Conservation (phyloP, 1,139 yeast genomes). For the Magnusiomyces sp. region DNA sequence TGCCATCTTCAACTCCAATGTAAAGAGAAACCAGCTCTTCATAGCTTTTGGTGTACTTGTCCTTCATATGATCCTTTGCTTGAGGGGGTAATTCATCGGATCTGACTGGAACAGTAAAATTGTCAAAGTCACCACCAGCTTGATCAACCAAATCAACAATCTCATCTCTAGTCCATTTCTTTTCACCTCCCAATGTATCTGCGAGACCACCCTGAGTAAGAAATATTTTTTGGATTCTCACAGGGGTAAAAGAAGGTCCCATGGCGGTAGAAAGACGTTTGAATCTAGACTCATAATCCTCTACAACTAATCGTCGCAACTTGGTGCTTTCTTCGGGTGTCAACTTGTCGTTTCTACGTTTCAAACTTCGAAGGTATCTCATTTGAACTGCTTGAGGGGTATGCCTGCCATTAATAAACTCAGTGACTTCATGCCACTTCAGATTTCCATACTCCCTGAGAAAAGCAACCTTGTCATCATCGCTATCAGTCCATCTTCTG, state of each 20-base stretch:
- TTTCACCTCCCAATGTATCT: conserved; percentile 4
- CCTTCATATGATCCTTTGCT: conserved; percentile 13
- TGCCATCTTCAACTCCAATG: conserved; percentile 11
- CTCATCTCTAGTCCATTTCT: conserved; percentile 12
- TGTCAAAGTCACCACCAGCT: conserved; percentile 15
- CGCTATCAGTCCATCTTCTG: conserved; percentile 31
- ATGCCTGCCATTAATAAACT: conserved; percentile 30
- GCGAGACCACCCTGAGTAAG: conserved; percentile 11
- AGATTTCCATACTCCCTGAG: conserved; percentile 32
- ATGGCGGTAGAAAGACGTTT: conserved; percentile 28
- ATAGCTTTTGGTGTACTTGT: conserved; percentile 2
- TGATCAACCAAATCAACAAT: conserved; percentile 11
- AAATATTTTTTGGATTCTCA: conserved; percentile 12
- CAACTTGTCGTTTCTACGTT: conserved; percentile 31
- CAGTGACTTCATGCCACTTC: conserved; percentile 36
- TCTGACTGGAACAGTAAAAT: conserved; percentile 9
- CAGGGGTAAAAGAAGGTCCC: conserved; percentile 24
- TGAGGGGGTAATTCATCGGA: conserved; percentile 10
- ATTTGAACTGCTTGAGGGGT: conserved; percentile 22
- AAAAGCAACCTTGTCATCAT: conserved; percentile 33
- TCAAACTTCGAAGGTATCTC: conserved; percentile 37
- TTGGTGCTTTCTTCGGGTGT: conserved; percentile 29
- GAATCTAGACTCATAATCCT: conserved; percentile 39
- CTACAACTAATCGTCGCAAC: conserved; percentile 26
- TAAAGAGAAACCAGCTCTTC: conserved; percentile 9